A percentile compares a stretch with the other conserved stretches of the same genome.
These are phyloP conservation scores for Cronartium quercuum DNA, from an alignment of 1,284 basidiomycete genomes.

Conservation along the genomic window DNA sequence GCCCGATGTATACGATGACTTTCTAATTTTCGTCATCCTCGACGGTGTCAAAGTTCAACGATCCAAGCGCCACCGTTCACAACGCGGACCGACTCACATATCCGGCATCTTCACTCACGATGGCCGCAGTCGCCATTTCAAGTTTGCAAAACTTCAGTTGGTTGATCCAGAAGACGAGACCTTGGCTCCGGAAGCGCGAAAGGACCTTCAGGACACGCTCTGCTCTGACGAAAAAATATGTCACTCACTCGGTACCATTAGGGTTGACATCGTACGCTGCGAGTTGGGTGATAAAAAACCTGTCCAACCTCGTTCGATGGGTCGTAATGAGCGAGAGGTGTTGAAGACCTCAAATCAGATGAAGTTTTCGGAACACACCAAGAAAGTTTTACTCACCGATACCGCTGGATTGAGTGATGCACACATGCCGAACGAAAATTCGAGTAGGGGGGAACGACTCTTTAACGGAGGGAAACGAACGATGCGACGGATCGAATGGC, in stretches of 20 bases:
- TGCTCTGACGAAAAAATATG: slow-evolving; percentile 26
- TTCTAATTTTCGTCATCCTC: slow-evolving; percentile 16
- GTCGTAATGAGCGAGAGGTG: neutral
- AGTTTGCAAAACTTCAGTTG: slow-evolving; percentile 3
- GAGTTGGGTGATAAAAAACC: neutral
- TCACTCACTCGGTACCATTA: slow-evolving; percentile 20
- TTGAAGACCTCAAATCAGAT: slow-evolving; percentile 22
- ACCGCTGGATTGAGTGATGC: slow-evolving; percentile 17
- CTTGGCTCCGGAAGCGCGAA: too few relatives aligned
- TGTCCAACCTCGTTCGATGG: neutral
- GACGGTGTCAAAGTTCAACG: slow-evolving; percentile 18
- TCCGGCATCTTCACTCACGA: slow-evolving; percentile 5
- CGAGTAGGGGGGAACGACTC: neutral
- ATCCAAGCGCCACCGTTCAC: slow-evolving; percentile 15
- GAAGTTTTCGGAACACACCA: slow-evolving; percentile 20
- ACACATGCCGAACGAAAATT: neutral
- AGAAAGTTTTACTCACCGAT: slow-evolving; percentile 9
- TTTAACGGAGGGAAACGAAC: neutral
- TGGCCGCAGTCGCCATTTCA: slow-evolving; percentile 1
- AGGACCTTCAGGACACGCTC: too few relatives aligned
- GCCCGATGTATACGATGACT: slow-evolving; percentile 11
- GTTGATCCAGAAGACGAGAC: slow-evolving; percentile 16
- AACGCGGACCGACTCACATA: slow-evolving; percentile 17
- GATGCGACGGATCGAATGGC: neutral
- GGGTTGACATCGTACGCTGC: slow-evolving; percentile 18